Evolutionary conservation across 768 basidiomycete genomes (phyloP), one percentile per base, ranked within the genome.

Genomic region (Clitopilus hobsonii): DNA sequence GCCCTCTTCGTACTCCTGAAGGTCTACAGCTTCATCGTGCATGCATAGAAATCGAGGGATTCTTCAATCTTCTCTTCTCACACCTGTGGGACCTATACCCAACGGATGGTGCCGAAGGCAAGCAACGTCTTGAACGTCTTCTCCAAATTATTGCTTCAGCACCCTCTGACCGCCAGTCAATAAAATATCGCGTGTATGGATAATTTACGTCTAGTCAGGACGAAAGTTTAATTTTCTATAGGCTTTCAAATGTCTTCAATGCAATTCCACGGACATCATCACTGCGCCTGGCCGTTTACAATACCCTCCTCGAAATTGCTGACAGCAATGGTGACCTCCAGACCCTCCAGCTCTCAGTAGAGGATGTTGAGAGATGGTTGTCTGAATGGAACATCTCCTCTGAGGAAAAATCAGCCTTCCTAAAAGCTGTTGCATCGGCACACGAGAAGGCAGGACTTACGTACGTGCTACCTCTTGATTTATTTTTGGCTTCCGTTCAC

Each of bases 181-280:
- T 84, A 61, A 90, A 86, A 73, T 92, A 89, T 70, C 86, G 87
- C 70, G 76, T 91, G 91, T 92, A 62, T 55, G 86, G 67, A 30
- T 51, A 11, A 18, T 16, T 45, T 45, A 4, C 22, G 11, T 45
- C 41, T n/a, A n/a, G n/a, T n/a, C n/a, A n/a, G n/a, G n/a, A n/a
- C n/a, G n/a, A n/a, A n/a, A n/a, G n/a, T n/a, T n/a, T n/a, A n/a
- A n/a, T n/a, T n/a, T n/a, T n/a, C n/a, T n/a, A n/a, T n/a, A 93
- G 91, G 63, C 71, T 93, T 8, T 85, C 91, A 22, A 92, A 91
- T 65, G 69, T 93, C 26, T 92, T 91, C 79, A 92, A 94, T 63
- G 78, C 86, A 10, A 70, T 84, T 11, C 86, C 90, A 23, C 80
- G 82, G 54, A 75, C 71, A 48, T 92, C 90, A 2, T 67, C 83